phyloP scores from a whole-genome alignment of 139 green algal genomes.

The Micractinium conductrix region DNA sequence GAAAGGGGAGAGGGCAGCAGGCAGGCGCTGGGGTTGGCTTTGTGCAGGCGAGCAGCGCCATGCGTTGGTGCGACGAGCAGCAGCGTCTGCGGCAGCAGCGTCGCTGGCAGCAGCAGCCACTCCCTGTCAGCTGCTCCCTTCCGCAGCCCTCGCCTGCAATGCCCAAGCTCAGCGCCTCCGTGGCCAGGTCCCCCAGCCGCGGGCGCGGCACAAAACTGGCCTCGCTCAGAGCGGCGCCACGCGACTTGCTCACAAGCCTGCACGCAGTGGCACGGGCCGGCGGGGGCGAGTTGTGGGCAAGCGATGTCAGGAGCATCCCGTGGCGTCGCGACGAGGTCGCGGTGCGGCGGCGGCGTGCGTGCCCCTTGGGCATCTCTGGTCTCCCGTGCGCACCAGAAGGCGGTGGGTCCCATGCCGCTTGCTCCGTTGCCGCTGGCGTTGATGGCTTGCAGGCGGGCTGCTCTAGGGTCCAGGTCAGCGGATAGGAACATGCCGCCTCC shows the following conservation, averaged over 20 bases:
- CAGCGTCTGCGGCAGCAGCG: too few relatives aligned
- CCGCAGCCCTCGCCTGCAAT: background rate
- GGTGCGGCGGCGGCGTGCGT: too few relatives aligned
- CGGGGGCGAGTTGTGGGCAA: too few relatives aligned
- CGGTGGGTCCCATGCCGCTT: background rate
- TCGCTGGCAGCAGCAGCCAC: background rate
- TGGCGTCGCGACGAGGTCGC: too few relatives aligned
- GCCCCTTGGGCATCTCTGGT: too few relatives aligned
- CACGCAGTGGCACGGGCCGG: too few relatives aligned
- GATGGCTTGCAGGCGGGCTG: background rate
- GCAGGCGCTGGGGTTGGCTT: too few relatives aligned
- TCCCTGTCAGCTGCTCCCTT: background rate
- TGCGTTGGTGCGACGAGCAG: too few relatives aligned
- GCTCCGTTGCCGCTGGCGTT: conserved; percentile 1
- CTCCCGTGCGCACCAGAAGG: conserved; percentile 25
- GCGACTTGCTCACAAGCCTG: conserved; percentile 19
- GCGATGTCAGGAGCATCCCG: too few relatives aligned
- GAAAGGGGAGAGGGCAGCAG: too few relatives aligned
- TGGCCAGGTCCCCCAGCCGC: background rate
- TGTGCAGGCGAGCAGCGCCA: background rate
- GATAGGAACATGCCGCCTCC: conserved; percentile 40
- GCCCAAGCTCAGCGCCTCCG: background rate
- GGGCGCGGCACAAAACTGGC: background rate
- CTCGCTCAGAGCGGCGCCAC: background rate
- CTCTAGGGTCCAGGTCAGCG: background rate